Base-by-base conservation (phyloP, 2,329 filamentous ascomycete species). In the Penicillium griseofulvum region DNA sequence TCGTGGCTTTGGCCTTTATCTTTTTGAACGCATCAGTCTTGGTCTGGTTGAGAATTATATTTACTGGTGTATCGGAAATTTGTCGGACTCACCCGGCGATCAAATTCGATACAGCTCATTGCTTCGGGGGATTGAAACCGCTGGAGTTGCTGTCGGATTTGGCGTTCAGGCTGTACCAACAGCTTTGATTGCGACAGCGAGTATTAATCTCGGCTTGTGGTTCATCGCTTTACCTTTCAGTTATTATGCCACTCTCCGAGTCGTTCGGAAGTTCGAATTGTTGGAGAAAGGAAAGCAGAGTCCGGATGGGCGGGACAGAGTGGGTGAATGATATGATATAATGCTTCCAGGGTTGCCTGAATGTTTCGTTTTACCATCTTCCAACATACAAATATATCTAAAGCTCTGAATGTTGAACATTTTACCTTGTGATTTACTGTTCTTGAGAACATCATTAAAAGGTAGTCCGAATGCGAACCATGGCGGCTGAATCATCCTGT, bases 61-160 rank as follows among this genome's bases (percentile, higher is more conserved):
- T 28, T 78, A 79, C 61, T 79, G 76, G 76, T 78, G 74, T 48
- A 79, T 79, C 52, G 67, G 75, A 3, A 78, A 78, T 52, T 60
- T 79, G 4, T 76, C 76, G 0, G 74, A 78, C 52, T 77, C 74
- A 1, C 74, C 73, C 0, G 74, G 73, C 1, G 75, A 78, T 45
- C 74, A 77, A 59, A 77, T 78, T 52, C 65, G 76, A 43, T 79
- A 78, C 56, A 77, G 73, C 50, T 76, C 75, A n/a, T 60, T 79
- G 37, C 65, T 78, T 33, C 63, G 75, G 29, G 75, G 74, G 0
- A 73, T 77, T 39, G 74, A 78, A 61, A 77, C 75, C 2, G 75
- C 74, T 0, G 74, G 68, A 1, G 73, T 76, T 9, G 72, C 73
- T 5, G 63, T 79, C 1, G 73, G 74, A 3, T 78, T 78, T 60